A percentile compares a stretch with the other conserved stretches of the same genome.
phyloP scores from a whole-genome alignment of 345 rosid genomes.

The Populus alba region DNA sequence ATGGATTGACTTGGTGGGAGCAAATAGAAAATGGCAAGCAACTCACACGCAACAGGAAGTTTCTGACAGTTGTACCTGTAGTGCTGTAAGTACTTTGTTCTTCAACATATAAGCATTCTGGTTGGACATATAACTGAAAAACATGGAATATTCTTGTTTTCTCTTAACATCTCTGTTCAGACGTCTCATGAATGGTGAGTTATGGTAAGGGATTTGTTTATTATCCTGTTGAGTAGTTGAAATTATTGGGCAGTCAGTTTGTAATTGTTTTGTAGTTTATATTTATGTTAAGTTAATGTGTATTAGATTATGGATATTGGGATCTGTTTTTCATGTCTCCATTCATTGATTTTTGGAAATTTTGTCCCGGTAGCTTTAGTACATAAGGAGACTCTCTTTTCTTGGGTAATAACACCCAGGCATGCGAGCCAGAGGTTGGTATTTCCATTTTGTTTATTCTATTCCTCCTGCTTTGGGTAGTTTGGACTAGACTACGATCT shows the following conservation, averaged over 20 bases:
- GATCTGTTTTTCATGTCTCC: not conserved
- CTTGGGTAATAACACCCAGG: not conserved
- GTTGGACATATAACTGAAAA: not conserved
- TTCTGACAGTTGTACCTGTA: conserved; percentile 84
- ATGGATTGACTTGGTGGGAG: conserved; percentile 97
- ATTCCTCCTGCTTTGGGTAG: not conserved
- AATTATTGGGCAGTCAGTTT: not conserved
- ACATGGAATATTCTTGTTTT: not conserved
- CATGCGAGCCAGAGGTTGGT: not conserved
- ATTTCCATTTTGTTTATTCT: not conserved
- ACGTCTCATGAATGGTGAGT: not conserved
- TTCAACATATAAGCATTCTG: not conserved
- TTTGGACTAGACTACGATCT: not conserved
- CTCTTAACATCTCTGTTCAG: not conserved
- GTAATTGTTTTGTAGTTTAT: not conserved
- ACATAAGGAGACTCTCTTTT: not conserved
- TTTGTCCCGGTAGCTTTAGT: not conserved
- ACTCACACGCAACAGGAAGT: conserved; percentile 91
- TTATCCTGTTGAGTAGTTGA: not conserved
- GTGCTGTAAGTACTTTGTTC: conserved; percentile 64
- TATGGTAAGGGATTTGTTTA: not conserved
- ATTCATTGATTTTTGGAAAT: not conserved
- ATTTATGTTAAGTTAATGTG: not conserved
- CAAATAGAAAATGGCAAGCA: conserved; percentile 94
- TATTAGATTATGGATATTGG: not conserved